Percentiles rank a stretch among this genome's conserved stretches.
These are phyloP conservation scores for Zygotorulaspora mrakii DNA, from an alignment of 1,139 yeast genomes.

Conservation along the genomic window DNA sequence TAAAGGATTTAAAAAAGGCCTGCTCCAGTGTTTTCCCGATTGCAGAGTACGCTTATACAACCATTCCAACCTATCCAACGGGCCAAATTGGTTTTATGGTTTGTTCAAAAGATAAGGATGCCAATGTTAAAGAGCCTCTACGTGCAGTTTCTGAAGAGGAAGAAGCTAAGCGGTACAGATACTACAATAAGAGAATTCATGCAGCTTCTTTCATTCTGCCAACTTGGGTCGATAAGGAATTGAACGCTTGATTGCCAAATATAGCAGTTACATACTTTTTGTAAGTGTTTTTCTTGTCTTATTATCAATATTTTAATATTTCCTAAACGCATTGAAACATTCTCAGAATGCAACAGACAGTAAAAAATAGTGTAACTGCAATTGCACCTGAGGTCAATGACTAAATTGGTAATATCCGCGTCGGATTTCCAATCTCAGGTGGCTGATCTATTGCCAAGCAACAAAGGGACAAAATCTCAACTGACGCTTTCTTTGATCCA, in stretches of 20 bases:
- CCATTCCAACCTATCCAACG: slow-evolving; percentile 90
- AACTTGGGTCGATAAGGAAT: slow-evolving; percentile 65
- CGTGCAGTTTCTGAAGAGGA: slow-evolving; percentile 62
- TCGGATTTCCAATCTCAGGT: slow-evolving; percentile 34
- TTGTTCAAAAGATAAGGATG: slow-evolving; percentile 67
- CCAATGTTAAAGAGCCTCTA: slow-evolving; percentile 61
- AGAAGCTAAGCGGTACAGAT: slow-evolving; percentile 64
- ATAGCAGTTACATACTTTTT: background rate
- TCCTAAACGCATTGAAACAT: background rate
- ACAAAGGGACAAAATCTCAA: slow-evolving; percentile 28
- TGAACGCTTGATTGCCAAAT: slow-evolving; percentile 21
- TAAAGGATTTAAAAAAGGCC: slow-evolving; percentile 68
- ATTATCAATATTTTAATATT: background rate
- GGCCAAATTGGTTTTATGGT: slow-evolving; percentile 96
- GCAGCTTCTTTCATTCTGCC: slow-evolving; percentile 85
- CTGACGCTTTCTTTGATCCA: slow-evolving; percentile 25
- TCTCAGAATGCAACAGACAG: background rate
- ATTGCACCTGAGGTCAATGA: slow-evolving; percentile 14
- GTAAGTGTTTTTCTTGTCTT: slow-evolving; percentile 6
- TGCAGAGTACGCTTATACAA: slow-evolving; percentile 81
- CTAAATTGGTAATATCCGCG: slow-evolving; percentile 25
- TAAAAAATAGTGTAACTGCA: background rate
- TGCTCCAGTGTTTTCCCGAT: slow-evolving; percentile 80
- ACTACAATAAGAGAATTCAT: slow-evolving; percentile 77
- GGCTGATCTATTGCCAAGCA: slow-evolving; percentile 34